phyloP scores from a whole-genome alignment of 2,329 filamentous ascomycete species.

The Ophiognomonia clavigignenti-juglandacearum region DNA sequence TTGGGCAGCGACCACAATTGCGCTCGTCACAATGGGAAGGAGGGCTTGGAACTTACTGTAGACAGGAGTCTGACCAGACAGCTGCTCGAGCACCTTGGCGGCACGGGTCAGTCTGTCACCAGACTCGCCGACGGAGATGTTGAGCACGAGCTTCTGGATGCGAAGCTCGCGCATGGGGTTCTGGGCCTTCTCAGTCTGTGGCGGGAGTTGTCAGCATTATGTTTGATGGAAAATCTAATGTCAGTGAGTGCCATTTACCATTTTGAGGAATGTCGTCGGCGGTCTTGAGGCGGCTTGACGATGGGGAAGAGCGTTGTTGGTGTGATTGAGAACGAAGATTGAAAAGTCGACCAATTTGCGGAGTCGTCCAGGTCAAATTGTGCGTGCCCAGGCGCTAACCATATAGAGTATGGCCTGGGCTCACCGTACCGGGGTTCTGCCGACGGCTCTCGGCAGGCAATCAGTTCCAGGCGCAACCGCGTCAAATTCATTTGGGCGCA shows the following conservation, averaged over 20 bases:
- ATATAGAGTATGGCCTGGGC: slow-evolving; percentile 10
- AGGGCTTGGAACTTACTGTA: slow-evolving; percentile 67
- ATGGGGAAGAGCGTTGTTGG: slow-evolving; percentile 11
- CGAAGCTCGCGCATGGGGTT: slow-evolving; percentile 99
- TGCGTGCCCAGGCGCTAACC: slow-evolving; percentile 17
- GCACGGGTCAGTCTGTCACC: slow-evolving; percentile 99
- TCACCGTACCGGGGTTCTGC: too few relatives aligned
- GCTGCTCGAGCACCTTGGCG: slow-evolving; percentile 99
- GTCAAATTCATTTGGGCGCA: slow-evolving; percentile 18
- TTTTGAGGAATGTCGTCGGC: slow-evolving; percentile 24
- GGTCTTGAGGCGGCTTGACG: slow-evolving; percentile 10
- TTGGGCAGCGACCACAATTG: neutral
- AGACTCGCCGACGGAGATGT: slow-evolving; percentile 99
- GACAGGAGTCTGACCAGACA: slow-evolving; percentile 98
- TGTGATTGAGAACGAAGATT: slow-evolving; percentile 2
- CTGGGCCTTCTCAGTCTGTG: slow-evolving; percentile 74
- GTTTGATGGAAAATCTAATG: neutral
- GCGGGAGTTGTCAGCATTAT: slow-evolving; percentile 24
- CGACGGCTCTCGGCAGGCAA: neutral
- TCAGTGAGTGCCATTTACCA: slow-evolving; percentile 26
- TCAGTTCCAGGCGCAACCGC: slow-evolving; percentile 5
- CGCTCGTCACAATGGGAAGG: neutral
- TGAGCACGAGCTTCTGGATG: slow-evolving; percentile 99
- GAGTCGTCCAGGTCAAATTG: slow-evolving; percentile 10
- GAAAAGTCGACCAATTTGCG: slow-evolving; percentile 5